Conservation (phyloP, 805 yeast species). For the Kuraishia capsulata region DNA sequence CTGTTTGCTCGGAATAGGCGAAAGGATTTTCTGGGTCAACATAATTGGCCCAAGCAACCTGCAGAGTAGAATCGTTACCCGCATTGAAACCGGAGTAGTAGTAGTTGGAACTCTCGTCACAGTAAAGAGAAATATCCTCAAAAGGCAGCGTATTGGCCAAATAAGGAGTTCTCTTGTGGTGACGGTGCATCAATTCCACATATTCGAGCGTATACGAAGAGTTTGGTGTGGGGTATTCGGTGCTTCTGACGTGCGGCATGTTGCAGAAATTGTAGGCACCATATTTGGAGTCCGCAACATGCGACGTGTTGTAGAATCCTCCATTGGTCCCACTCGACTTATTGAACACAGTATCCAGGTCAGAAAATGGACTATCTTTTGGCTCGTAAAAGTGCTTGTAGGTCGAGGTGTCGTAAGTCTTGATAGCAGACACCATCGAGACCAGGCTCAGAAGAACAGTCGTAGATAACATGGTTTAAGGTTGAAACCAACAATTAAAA, state of each 20-base stretch:
- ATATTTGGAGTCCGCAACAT: slow-evolving; percentile 15
- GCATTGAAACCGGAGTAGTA: slow-evolving; percentile 1
- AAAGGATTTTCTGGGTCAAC: slow-evolving; percentile 20
- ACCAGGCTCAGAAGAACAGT: not conserved
- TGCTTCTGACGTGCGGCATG: slow-evolving; percentile 33
- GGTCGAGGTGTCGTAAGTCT: slow-evolving; percentile 1
- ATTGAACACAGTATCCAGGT: slow-evolving; percentile 13
- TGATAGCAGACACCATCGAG: not conserved
- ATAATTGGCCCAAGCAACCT: slow-evolving; percentile 14
- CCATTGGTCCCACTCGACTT: slow-evolving; percentile 16
- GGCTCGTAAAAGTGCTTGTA: slow-evolving; percentile 13
- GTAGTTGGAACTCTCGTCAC: not conserved
- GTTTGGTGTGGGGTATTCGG: slow-evolving; percentile 16
- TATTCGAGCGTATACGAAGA: slow-evolving; percentile 20
- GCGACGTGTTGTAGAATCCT: slow-evolving; percentile 16
- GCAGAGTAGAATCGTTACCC: slow-evolving; percentile 3
- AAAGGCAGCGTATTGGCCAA: slow-evolving; percentile 14
- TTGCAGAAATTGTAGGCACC: slow-evolving; percentile 32
- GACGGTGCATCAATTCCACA: slow-evolving; percentile 33
- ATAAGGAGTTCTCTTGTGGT: slow-evolving; percentile 34
- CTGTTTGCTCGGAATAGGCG: slow-evolving; percentile 8
- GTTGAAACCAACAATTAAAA: slow-evolving; percentile 21
- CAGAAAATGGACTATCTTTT: slow-evolving; percentile 8
- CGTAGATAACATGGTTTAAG: slow-evolving; percentile 14
- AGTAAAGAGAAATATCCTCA: not conserved